Conservation (phyloP, 345 rosid genomes). For the Lepidium aucheri region DNA sequence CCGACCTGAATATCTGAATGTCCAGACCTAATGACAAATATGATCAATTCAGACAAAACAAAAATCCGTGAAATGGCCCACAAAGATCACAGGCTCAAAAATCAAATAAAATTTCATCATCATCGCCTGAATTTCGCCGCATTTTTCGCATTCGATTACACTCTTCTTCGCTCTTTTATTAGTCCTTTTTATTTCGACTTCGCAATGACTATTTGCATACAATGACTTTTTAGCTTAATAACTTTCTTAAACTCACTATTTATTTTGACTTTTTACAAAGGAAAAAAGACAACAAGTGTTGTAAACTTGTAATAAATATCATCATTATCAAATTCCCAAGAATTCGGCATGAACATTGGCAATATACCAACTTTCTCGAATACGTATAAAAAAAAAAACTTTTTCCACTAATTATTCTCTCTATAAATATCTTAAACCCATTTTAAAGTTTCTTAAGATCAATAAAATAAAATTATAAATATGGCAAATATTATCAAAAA, state of each 20-base stretch:
- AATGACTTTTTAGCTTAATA: neutral
- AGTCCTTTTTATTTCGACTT: neutral
- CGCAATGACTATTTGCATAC: neutral
- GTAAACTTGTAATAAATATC: neutral
- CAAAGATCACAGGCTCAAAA: conserved; percentile 9
- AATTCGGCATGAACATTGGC: conserved; percentile 12
- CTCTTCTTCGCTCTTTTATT: neutral
- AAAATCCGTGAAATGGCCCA: conserved; percentile 1
- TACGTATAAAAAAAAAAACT: neutral
- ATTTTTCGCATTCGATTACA: conserved; percentile 1
- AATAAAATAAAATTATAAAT: neutral
- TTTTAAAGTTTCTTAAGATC: neutral
- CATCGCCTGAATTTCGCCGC: conserved; percentile 6
- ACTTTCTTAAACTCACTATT: neutral
- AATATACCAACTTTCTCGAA: neutral
- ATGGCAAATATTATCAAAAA: conserved; percentile 7
- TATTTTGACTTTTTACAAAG: neutral
- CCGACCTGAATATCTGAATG: no score
- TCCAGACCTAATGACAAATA: no score
- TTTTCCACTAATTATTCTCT: neutral
- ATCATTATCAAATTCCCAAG: neutral
- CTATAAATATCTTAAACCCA: conserved; percentile 6
- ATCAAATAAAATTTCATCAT: neutral
- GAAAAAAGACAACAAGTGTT: neutral
- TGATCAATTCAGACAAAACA: no score